Percentiles rank a stretch among this genome's conserved stretches.
phyloP scores from a whole-genome alignment of 495 filamentous ascomycete genomes.

The Penicillium turbatum region DNA sequence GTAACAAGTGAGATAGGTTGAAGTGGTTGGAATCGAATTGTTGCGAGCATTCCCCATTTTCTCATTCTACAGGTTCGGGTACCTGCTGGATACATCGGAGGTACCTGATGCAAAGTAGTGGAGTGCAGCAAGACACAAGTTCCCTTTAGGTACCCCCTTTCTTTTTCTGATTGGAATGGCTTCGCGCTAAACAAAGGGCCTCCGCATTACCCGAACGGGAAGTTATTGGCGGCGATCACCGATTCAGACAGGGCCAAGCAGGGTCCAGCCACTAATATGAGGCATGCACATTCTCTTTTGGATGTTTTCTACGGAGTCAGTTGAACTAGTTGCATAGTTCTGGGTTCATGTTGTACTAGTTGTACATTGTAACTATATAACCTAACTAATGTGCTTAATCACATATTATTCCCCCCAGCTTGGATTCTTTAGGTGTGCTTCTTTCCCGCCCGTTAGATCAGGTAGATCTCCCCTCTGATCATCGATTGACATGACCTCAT shows the following conservation, averaged over 20 bases:
- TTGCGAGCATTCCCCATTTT: conserved; percentile 7
- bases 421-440: neutral
- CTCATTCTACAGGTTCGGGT: neutral
- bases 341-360: too few relatives aligned
- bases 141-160: conserved; percentile 1
- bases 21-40: neutral
- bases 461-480: conserved; percentile 2
- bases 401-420: neutral
- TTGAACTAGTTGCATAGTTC: too few relatives aligned
- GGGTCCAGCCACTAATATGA: conserved; percentile 15
- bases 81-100: conserved; percentile 3
- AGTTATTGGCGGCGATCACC: conserved; percentile 18
- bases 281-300: neutral
- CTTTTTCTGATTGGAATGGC: conserved; percentile 13
- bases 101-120: conserved; percentile 4
- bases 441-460: conserved; percentile 2
- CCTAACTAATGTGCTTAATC: too few relatives aligned
- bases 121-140: neutral
- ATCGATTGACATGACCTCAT: conserved; percentile 6
- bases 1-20: neutral
- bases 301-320: too few relatives aligned
- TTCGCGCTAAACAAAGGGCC: conserved; percentile 12
- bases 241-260: conserved; percentile 13
- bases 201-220: conserved; percentile 18
- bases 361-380: too few relatives aligned